Percentiles rank a stretch among this genome's conserved stretches.
Evolutionary conservation across 805 yeast species (phyloP).

Genomic region (Wickerhamomyces chambardii): DNA sequence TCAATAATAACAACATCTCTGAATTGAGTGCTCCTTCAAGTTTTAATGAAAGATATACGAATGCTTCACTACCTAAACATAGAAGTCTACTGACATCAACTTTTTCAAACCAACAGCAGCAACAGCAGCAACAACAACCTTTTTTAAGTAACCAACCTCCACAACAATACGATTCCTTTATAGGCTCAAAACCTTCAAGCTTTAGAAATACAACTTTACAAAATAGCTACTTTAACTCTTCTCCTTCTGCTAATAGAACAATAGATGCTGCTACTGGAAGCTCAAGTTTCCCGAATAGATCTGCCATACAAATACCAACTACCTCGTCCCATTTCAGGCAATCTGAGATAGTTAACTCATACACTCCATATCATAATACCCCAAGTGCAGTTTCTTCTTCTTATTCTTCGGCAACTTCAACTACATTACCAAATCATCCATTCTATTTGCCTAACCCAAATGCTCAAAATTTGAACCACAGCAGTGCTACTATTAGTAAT

Average conservation of each 20-base stretch:
- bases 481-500: background rate
- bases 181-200: slow-evolving; percentile 2
- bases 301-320: slow-evolving; percentile 17
- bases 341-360: slow-evolving; percentile 15
- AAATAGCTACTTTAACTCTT: slow-evolving; percentile 32
- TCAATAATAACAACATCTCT: too few species aligned
- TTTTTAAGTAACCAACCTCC: slow-evolving; percentile 14
- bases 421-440: slow-evolving; percentile 12
- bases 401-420: slow-evolving; percentile 24
- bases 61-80: slow-evolving; percentile 1
- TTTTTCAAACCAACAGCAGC: slow-evolving; percentile 6
- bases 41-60: background rate
- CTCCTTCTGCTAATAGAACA: slow-evolving; percentile 18
- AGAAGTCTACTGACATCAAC: slow-evolving; percentile 1
- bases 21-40: background rate
- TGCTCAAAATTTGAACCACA: background rate
- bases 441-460: slow-evolving; percentile 7
- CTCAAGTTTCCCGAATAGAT: slow-evolving; percentile 6
- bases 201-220: slow-evolving; percentile 20
- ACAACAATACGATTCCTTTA: background rate
- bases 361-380: slow-evolving; percentile 32
- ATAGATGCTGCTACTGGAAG: background rate
- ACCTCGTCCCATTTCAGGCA: slow-evolving; percentile 21
- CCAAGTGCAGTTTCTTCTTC: slow-evolving; percentile 40
- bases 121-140: slow-evolving; percentile 5